phyloP scores from a whole-genome alignment of 163 green algal species.

The Scenedesmus sp. region DNA sequence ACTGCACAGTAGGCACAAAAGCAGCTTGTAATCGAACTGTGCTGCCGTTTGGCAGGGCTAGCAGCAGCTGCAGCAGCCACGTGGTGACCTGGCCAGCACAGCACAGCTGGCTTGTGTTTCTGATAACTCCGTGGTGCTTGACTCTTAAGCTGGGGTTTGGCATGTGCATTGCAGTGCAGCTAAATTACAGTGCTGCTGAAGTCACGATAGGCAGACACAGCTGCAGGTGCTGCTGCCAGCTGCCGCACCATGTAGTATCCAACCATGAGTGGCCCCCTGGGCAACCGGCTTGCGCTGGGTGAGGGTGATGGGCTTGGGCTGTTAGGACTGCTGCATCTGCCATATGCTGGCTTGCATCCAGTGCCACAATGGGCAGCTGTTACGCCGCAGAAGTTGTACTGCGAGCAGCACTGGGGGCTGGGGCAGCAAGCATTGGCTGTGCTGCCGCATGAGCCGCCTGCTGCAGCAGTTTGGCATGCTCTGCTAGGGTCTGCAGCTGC shows the following conservation, averaged over 20 bases:
- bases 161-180: neutral
- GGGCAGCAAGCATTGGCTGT: neutral
- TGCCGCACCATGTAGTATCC: neutral
- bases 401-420: neutral
- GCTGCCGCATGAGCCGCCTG: neutral
- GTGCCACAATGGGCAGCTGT: neutral
- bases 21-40: neutral
- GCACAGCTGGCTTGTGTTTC: too few relatives aligned
- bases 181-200: neutral
- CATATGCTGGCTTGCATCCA: neutral
- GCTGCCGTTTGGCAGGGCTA: neutral
- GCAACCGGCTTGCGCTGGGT: neutral
- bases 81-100: neutral
- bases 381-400: neutral
- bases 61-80: neutral
- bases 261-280: neutral
- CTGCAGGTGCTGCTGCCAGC: neutral
- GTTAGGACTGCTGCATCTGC: neutral
- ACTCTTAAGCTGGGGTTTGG: neutral
- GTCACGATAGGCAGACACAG: neutral
- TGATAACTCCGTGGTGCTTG: too few relatives aligned
- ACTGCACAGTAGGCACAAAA: neutral
- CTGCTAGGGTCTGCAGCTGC: neutral
- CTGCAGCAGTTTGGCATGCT: neutral
- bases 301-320: neutral